These are phyloP conservation scores for Sugiyamaella lignohabitans DNA, from an alignment of 805 yeast genomes.

Conservation along the genomic window DNA sequence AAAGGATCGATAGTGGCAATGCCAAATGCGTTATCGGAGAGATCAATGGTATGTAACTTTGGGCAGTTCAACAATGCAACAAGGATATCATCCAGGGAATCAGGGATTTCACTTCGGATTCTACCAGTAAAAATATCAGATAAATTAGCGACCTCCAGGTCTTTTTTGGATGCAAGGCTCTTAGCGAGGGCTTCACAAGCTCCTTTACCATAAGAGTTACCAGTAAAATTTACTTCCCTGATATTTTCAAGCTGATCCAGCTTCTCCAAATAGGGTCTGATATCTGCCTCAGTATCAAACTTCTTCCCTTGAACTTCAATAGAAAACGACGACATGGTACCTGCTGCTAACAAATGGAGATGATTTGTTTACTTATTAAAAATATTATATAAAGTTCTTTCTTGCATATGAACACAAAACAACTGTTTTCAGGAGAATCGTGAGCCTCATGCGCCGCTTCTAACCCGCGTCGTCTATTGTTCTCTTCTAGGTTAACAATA, in stretches of 20 bases:
- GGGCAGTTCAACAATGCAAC: slow-evolving; percentile 67
- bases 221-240: slow-evolving; percentile 72
- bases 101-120: slow-evolving; percentile 89
- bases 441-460: too few relatives aligned
- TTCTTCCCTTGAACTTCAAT: slow-evolving; percentile 71
- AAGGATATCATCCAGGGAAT: slow-evolving; percentile 63
- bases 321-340: slow-evolving; percentile 32
- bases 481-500: too few relatives aligned
- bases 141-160: slow-evolving; percentile 61
- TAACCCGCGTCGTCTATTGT: too few relatives aligned
- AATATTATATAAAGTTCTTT: too few relatives aligned
- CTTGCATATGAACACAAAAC: too few relatives aligned
- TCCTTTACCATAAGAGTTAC: slow-evolving; percentile 90
- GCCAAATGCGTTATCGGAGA: slow-evolving; percentile 96
- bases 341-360: too few relatives aligned
- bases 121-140: slow-evolving; percentile 95
- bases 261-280: slow-evolving; percentile 60
- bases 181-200: slow-evolving; percentile 71
- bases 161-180: slow-evolving; percentile 35
- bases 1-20: slow-evolving; percentile 89
- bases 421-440: too few relatives aligned
- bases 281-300: slow-evolving; percentile 65
- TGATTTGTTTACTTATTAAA: too few relatives aligned
- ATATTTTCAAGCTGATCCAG: slow-evolving; percentile 34
- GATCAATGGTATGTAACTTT: slow-evolving; percentile 64